Percentiles rank a stretch among this genome's conserved stretches.
phyloP scores from a whole-genome alignment of 2,329 filamentous ascomycete genomes.

The Claviceps quebecensis region DNA sequence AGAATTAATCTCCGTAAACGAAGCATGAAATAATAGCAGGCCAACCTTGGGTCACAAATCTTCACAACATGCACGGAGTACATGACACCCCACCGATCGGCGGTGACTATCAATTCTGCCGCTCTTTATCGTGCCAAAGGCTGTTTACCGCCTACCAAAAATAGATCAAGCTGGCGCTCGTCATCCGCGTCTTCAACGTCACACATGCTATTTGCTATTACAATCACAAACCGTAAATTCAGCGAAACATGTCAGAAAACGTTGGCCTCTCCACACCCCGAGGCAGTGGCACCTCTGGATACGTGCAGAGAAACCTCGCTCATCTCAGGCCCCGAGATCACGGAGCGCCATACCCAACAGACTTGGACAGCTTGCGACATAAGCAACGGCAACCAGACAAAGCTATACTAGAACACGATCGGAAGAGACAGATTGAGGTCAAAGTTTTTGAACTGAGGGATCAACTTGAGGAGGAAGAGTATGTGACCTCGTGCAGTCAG shows the following conservation, averaged over 20 bases:
- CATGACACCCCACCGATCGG: constrained; percentile 4
- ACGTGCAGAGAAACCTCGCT: constrained; percentile 91
- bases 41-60: background rate
- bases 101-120: constrained; percentile 16
- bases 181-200: background rate
- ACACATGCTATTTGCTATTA: background rate
- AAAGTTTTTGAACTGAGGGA: constrained; percentile 86
- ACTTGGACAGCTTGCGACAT: constrained; percentile 56
- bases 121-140: constrained; percentile 4
- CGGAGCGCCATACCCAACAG: constrained; percentile 60
- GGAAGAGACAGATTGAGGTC: constrained; percentile 80
- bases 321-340: constrained; percentile 75
- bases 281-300: constrained; percentile 91
- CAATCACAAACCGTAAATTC: background rate
- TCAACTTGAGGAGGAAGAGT: constrained; percentile 81
- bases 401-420: constrained; percentile 87
- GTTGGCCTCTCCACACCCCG: constrained; percentile 90
- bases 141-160: constrained; percentile 11
- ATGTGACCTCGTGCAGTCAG: constrained; percentile 4
- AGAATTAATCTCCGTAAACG: background rate
- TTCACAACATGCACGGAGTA: background rate
- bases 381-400: constrained; percentile 74
- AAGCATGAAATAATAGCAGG: background rate
- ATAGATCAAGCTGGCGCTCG: background rate
- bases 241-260: constrained; percentile 70